Percentiles rank a stretch among this genome's conserved stretches.
These are phyloP conservation scores for Carnegiea gigantea DNA, from an alignment of 179 eudicot genomes.

Conservation along the genomic window DNA sequence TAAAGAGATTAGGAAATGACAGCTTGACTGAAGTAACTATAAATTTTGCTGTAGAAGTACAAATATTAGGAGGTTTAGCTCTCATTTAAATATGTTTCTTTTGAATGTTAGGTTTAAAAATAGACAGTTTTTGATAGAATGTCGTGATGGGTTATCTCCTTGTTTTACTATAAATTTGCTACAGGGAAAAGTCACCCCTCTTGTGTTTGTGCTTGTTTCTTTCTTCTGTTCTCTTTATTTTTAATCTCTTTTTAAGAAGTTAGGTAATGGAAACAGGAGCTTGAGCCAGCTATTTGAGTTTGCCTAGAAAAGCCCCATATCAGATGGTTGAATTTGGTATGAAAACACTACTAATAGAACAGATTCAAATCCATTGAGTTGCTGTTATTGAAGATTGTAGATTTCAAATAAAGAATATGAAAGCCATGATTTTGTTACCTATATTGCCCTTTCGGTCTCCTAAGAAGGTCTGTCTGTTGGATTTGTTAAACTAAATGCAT, in stretches of 20 bases:
- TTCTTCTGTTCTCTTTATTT: neutral
- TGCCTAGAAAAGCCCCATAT: neutral
- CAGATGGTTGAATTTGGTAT: neutral
- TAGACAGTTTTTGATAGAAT: neutral
- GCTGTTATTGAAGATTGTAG: neutral
- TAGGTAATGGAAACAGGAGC: conserved; percentile 2
- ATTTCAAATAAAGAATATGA: conserved; percentile 15
- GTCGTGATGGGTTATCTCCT: conserved; percentile 5
- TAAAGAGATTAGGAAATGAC: conserved; percentile 1
- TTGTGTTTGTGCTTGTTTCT: neutral
- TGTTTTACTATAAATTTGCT: conserved; percentile 13
- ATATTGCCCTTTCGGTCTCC: conserved; percentile 20
- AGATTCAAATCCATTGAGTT: neutral
- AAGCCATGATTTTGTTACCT: conserved; percentile 10
- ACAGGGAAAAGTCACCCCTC: neutral
- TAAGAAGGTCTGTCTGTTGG: conserved; percentile 15
- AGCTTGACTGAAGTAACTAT: neutral
- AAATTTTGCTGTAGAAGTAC: conserved; percentile 1
- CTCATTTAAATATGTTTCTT: neutral
- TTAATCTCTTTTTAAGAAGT: neutral
- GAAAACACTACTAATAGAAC: neutral
- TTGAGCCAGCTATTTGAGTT: neutral
- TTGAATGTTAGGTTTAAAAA: neutral
- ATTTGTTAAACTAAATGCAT: conserved; percentile 22
- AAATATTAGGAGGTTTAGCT: neutral